Evolutionary conservation across 176 grass and related monocot species (phyloP), one percentile per base, ranked within the genome.

Genomic region (Oryza glaberrima): DNA sequence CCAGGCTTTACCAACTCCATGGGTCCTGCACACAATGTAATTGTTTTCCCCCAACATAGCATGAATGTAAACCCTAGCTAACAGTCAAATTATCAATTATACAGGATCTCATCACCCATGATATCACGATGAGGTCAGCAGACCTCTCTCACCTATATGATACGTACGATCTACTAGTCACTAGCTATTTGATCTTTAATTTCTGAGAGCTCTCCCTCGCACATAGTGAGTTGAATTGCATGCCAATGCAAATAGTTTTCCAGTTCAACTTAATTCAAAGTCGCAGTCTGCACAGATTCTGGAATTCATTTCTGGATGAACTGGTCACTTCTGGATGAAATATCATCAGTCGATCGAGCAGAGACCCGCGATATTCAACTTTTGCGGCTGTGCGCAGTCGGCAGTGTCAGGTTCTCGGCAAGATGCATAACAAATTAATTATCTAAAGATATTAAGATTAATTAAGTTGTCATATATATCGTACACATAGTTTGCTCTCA

Each of bases 121-220:
- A 73, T 30, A 23, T 88, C 86, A 84, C 17, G 1, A 5, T 68
- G 44, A 79, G 68, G 23, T 73, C 75, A 65, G 67, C 54, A 52
- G 17, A 28, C 26, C 77, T 63, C 58, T 61, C 8, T 23, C 60
- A 43, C 49, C 32, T 1, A 17, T 19, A 12, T 13, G 54, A 68
- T 78, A 32, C 28, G 28, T 28, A 28, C 0, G 30, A 32, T 32
- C 30, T 10, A 41, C 6, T 38, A 38, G 5, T 38, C 6, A 38
- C 36, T 44, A 54, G 65, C 16, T 43, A 15, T 4, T 44, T 14
- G 9, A 26, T 63, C 43, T 34, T 52, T 16, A 52, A 52, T 52
- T 48, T 49, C 47, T 67, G 5, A 64, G 11, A 30, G 10, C 1
- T 77, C 1, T 77, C 25, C 38, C 17, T 30, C 65, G 22, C 65